Evolutionary conservation across 805 yeast species (phyloP).

Genomic region (Schwanniomyces sp.): DNA sequence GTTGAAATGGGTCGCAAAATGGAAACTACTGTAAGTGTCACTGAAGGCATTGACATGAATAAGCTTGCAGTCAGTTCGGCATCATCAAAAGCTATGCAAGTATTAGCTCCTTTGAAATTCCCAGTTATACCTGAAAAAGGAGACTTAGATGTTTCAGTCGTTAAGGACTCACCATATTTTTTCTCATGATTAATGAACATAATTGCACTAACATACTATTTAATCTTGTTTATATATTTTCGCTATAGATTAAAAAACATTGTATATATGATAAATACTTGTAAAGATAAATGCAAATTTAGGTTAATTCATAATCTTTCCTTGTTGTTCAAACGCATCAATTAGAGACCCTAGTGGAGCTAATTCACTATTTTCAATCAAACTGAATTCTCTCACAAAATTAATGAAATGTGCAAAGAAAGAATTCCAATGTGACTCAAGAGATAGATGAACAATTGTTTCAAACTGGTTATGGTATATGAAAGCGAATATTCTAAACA

Average conservation of each 20-base stretch:
- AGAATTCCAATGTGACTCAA: slow-evolving; percentile 98
- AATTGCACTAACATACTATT: slow-evolving; percentile 2
- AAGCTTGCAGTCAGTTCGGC: slow-evolving; percentile 19
- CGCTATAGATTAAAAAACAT: slow-evolving; percentile 2
- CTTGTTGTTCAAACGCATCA: slow-evolving; percentile 79
- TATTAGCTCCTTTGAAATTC: slow-evolving; percentile 66
- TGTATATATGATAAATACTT: neutral
- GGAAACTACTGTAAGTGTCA: slow-evolving; percentile 70
- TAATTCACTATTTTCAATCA: slow-evolving; percentile 77
- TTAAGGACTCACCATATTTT: slow-evolving; percentile 77
- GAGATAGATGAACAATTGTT: slow-evolving; percentile 81
- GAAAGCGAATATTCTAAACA: slow-evolving; percentile 95
- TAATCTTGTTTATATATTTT: neutral
- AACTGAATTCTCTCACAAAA: slow-evolving; percentile 78
- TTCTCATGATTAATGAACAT: slow-evolving; percentile 42
- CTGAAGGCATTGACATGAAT: slow-evolving; percentile 31
- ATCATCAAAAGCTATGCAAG: slow-evolving; percentile 30
- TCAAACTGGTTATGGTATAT: slow-evolving; percentile 94
- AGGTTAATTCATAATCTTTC: slow-evolving; percentile 57
- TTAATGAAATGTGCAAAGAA: slow-evolving; percentile 93
- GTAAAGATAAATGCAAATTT: neutral
- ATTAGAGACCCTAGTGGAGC: slow-evolving; percentile 78
- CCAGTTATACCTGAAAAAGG: slow-evolving; percentile 81
- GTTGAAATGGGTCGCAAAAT: slow-evolving; percentile 51
- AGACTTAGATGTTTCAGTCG: slow-evolving; percentile 73